These are phyloP conservation scores for Hapsidospora chrysogenum DNA, from an alignment of 495 filamentous ascomycete species.

Conservation along the genomic window DNA sequence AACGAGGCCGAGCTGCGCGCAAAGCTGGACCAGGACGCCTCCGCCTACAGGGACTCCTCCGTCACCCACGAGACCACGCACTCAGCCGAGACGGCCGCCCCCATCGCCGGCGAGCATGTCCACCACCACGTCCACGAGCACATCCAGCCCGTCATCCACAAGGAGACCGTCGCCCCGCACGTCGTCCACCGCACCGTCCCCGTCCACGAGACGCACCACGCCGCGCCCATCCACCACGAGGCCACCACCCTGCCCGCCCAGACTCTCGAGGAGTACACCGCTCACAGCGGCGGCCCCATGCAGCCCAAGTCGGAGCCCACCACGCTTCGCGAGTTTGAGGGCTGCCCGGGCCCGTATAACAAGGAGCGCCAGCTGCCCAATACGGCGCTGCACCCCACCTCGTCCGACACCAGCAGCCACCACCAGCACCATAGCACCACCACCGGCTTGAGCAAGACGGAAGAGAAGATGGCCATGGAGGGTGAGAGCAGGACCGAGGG, in stretches of 20 bases:
- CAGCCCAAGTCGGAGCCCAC: conserved; percentile 35
- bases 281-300: conserved; percentile 36
- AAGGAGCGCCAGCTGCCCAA: conserved; percentile 5
- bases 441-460: no score
- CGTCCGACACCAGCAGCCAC: not conserved
- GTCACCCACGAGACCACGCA: conserved; percentile 27
- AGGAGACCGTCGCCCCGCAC: conserved; percentile 45
- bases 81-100: conserved; percentile 24
- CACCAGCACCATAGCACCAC: not conserved
- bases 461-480: no score
- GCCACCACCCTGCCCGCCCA: conserved; percentile 41
- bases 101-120: conserved; percentile 41
- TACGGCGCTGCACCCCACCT: not conserved
- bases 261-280: conserved; percentile 38
- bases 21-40: conserved; percentile 27
- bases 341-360: conserved; percentile 13
- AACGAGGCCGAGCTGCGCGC: conserved; percentile 24
- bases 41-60: conserved; percentile 32
- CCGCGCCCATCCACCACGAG: conserved; percentile 40
- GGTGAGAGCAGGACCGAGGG: no score
- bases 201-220: conserved; percentile 48
- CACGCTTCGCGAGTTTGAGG: conserved; percentile 39
- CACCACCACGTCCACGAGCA: conserved; percentile 48
- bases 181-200: conserved; percentile 53
- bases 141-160: conserved; percentile 49